Evolutionary conservation across 352 stramenopile species (phyloP).

Genomic region (Elongisporangium anandrum): DNA sequence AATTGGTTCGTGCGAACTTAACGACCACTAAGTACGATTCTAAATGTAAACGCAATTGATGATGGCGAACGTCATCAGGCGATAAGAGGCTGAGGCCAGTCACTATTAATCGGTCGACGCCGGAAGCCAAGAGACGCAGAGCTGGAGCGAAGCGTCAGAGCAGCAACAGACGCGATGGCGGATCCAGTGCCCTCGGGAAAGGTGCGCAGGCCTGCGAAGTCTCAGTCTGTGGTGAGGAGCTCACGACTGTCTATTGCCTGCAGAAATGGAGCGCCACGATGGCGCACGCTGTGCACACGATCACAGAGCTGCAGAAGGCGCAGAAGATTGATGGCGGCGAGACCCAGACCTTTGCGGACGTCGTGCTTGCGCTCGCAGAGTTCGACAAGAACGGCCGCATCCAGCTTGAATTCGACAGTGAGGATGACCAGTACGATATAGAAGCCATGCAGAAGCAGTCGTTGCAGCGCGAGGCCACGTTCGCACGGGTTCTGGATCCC

Average conservation of each 20-base stretch:
- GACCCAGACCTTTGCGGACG: conserved; percentile 26
- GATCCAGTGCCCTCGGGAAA: neutral
- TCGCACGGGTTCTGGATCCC: neutral
- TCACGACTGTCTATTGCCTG: neutral
- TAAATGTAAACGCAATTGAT: too few relatives aligned
- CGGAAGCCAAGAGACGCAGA: too few relatives aligned
- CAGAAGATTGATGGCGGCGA: conserved; percentile 3
- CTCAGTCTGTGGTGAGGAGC: too few relatives aligned
- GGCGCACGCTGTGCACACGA: conserved; percentile 11
- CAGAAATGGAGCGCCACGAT: conserved; percentile 23
- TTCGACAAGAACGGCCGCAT: conserved; percentile 49
- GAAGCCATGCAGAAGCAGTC: conserved; percentile 22
- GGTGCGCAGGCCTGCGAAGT: neutral
- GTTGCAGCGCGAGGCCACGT: conserved; percentile 8
- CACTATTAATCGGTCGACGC: too few relatives aligned
- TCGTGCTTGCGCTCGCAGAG: conserved; percentile 38
- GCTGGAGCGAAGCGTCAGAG: too few relatives aligned
- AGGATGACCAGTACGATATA: conserved; percentile 45
- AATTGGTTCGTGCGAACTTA: too few relatives aligned
- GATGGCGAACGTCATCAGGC: too few relatives aligned
- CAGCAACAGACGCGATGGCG: neutral
- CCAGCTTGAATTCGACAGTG: conserved; percentile 38
- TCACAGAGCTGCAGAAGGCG: conserved; percentile 17
- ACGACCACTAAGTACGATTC: too few relatives aligned
- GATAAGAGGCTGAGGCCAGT: too few relatives aligned